Base-by-base conservation (phyloP, 805 yeast species). In the Pichia ethanolica region DNA sequence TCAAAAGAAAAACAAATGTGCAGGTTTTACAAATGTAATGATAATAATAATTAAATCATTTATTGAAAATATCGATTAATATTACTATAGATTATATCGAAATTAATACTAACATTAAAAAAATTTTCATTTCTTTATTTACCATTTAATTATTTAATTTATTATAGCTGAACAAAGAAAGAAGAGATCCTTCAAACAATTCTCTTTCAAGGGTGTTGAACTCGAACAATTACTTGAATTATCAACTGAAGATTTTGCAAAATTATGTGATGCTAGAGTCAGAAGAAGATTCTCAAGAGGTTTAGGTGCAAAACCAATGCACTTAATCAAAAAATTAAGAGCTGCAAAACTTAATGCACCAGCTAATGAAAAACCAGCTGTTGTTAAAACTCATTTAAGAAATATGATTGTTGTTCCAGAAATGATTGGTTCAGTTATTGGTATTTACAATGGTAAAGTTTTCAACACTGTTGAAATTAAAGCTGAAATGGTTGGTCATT, bases 401-500 rank as follows among this genome's bases (percentile, higher is more conserved):
- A 90, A 90, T 86, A 89, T 90, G 96, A 76, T 93, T 73, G 73
- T 93, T 70, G 93, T 93, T 63, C 99, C 99, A 78, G 99, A 93
- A 83, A 93, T 93, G 99, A 89, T 93, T 69, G 99, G 99, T 73
- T 89, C 97, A 57, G 95, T 91, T 63, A 83, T 93, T 66, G 97
- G 97, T 79, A 86, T 93, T 67, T 93, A 93, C 96, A 93, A 93
- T 84, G 99, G 99, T 81, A 93, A 93, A 82, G 88, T 81, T 67
- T 93, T 93, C 95, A 91, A 91, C 95, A 86, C 84, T 68, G 97
- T 93, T 75, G 99, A 93, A 78, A 79, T 93, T 78, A 89, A 81
- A 77, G 97, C 99, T 71, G 99, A 93, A 82, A 93, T 93, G 99
- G 90, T 91, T 73, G 98, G 99, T 74, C 97, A 91, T 86, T 93